A percentile compares a stretch with the other conserved stretches of the same genome.
Evolutionary conservation across 495 filamentous ascomycete species (phyloP).

Genomic region (Xylaria longipes): DNA sequence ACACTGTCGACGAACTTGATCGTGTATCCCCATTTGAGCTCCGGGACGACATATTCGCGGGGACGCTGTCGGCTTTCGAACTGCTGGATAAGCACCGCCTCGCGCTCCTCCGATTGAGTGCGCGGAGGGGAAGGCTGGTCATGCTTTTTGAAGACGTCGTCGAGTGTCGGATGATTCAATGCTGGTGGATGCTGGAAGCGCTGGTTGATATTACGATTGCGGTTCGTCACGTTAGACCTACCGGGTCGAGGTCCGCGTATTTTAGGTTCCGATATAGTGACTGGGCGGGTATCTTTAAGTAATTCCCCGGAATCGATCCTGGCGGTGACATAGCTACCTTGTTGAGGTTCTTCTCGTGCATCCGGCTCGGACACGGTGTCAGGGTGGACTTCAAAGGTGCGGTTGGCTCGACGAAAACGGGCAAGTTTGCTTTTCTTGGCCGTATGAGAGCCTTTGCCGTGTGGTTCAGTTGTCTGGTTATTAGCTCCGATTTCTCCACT

Average conservation of each 20-base stretch:
- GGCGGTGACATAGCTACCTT: background rate
- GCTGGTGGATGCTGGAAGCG: background rate
- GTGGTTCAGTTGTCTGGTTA: background rate
- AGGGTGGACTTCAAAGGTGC: background rate
- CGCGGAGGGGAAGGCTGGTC: background rate
- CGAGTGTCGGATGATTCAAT: background rate
- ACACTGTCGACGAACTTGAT: constrained; percentile 11
- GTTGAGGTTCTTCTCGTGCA: background rate
- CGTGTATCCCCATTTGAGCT: constrained; percentile 10
- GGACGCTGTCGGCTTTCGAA: background rate
- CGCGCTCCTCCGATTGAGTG: background rate
- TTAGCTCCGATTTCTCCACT: background rate
- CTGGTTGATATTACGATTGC: background rate
- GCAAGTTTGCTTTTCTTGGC: background rate
- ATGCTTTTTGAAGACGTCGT: background rate
- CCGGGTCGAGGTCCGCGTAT: background rate
- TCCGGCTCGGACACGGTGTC: background rate
- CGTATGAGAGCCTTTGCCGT: background rate
- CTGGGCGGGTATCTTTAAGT: background rate
- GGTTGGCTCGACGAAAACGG: background rate
- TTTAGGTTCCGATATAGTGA: background rate
- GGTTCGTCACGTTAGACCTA: background rate
- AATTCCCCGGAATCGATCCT: background rate
- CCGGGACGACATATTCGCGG: background rate
- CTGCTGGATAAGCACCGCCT: background rate